phyloP scores from a whole-genome alignment of 495 filamentous ascomycete genomes.

The Durotheca rogersii region DNA sequence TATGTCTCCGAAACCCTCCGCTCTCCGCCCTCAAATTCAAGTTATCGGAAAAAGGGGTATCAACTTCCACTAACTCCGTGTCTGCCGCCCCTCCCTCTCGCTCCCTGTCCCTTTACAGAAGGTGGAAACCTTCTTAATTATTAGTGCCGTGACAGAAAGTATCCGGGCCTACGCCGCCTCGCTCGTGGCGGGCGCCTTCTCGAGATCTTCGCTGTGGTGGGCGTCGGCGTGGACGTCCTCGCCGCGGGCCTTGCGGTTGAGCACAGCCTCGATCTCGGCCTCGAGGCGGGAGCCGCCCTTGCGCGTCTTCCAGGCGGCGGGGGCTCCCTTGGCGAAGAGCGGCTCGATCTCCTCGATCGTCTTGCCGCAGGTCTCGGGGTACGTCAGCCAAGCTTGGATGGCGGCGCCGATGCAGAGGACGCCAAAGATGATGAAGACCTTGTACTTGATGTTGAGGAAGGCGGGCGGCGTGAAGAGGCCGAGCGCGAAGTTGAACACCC shows the following conservation, averaged over 20 bases:
- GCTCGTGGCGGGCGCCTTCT: conserved; percentile 17
- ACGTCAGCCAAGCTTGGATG: conserved; percentile 65
- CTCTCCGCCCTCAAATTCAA: no score
- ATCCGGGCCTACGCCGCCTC: conserved; percentile 20
- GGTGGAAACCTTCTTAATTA: no score
- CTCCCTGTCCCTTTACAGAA: no score
- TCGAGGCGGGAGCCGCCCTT: conserved; percentile 51
- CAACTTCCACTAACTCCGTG: no score
- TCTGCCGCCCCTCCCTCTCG: no score
- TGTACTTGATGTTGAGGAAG: conserved; percentile 72
- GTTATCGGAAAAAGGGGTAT: no score
- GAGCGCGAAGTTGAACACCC: conserved; percentile 76
- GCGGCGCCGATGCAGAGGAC: conserved; percentile 64
- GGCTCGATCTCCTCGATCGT: conserved; percentile 69
- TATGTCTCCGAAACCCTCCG: no score
- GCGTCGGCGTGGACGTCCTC: conserved; percentile 28
- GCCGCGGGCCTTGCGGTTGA: conserved; percentile 31
- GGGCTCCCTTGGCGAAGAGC: conserved; percentile 58
- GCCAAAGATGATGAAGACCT: conserved; percentile 74
- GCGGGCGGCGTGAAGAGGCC: conserved; percentile 70
- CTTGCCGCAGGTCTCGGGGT: conserved; percentile 70
- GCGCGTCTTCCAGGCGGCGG: conserved; percentile 60
- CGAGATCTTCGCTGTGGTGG: conserved; percentile 7
- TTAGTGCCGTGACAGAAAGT: no score
- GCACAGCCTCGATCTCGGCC: conserved; percentile 46